Conservation (phyloP, 306 rosid genomes). For the Astragalus glycyphyllos region DNA sequence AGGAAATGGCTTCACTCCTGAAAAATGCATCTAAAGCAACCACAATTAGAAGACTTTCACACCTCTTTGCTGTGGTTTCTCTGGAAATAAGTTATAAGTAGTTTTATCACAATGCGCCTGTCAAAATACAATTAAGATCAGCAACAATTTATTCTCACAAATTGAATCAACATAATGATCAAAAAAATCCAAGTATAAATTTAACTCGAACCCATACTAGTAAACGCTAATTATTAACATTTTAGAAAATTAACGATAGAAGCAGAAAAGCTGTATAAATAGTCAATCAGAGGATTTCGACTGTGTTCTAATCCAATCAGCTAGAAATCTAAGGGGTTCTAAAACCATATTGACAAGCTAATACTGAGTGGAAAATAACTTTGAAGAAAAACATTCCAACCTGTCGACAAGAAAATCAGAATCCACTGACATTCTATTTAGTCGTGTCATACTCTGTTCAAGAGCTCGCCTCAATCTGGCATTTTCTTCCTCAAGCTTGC, state of each 20-base stretch:
- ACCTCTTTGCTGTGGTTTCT: slow-evolving; percentile 99
- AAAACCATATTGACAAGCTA: neutral
- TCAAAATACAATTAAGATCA: slow-evolving; percentile 48
- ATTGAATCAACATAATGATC: slow-evolving; percentile 19
- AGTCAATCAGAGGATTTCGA: neutral
- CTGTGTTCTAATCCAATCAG: slow-evolving; percentile 4
- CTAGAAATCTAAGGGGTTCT: slow-evolving; percentile 11
- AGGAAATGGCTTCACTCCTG: neutral
- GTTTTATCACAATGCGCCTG: slow-evolving; percentile 98
- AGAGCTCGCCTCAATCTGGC: slow-evolving; percentile 85
- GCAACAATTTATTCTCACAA: slow-evolving; percentile 29
- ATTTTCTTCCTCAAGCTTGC: slow-evolving; percentile 95
- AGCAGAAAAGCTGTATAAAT: neutral
- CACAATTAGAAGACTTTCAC: slow-evolving; percentile 26
- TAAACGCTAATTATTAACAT: neutral
- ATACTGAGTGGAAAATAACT: neutral
- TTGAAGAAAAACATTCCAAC: slow-evolving; percentile 52
- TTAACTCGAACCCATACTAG: slow-evolving; percentile 13
- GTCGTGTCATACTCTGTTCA: slow-evolving; percentile 94
- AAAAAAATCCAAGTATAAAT: slow-evolving; percentile 6
- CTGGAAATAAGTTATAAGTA: slow-evolving; percentile 87
- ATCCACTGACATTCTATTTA: slow-evolving; percentile 96
- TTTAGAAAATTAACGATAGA: neutral
- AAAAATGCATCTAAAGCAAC: slow-evolving; percentile 32
- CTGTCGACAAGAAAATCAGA: slow-evolving; percentile 98